Evolutionary conservation across 2,329 filamentous ascomycete genomes (phyloP), one percentile per base, ranked within the genome.

Genomic region (Trichoderma sp.): DNA sequence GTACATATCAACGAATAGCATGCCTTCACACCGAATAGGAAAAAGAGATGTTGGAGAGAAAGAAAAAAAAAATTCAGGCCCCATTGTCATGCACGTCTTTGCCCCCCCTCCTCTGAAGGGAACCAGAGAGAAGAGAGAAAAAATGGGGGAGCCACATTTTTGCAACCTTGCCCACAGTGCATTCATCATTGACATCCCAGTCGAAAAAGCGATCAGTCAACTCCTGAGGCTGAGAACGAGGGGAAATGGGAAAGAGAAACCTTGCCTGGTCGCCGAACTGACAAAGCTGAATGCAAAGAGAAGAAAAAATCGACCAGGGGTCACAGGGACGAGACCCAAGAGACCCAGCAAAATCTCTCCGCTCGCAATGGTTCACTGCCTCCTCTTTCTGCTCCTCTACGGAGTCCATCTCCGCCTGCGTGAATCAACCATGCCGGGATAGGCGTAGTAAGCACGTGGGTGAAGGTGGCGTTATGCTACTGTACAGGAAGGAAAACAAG

Each of bases 381-480:
- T 60, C 24, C 34, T 69, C 57, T 43, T n/a, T 21, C 32, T 67
- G 51, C 51, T 64, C 69, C 62, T 58, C 53, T 30, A 60, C 62
- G 65, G 65, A 60, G 28, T 60, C 34, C 30, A 30, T 68, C 65
- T 68, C 65, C 65, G 36, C 65, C 28, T 60, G 65, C n/a, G 53
- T 69, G 36, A 69, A 60, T 51, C 58, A 60, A 36, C 70, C 70
- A 71, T 67, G 53, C 70, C 63, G 36, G 34, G 63, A 67, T 36
- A 12, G 63, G 70, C 56, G 56, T 71, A 71, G 70, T 61, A 61
- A 36, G 70, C 70, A 71, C 70, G 70, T 71, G 70, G 70, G 70
- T 28, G 24, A 68, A 56, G 57, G 70, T 71, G 70, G 70, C 70
- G 70, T 71, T 63, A 30, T 68, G 30, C 62, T 71, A 53, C 39